These are phyloP conservation scores for Kitagawia praeruptora DNA, from an alignment of 129 eudicot genomes.

Conservation along the genomic window DNA sequence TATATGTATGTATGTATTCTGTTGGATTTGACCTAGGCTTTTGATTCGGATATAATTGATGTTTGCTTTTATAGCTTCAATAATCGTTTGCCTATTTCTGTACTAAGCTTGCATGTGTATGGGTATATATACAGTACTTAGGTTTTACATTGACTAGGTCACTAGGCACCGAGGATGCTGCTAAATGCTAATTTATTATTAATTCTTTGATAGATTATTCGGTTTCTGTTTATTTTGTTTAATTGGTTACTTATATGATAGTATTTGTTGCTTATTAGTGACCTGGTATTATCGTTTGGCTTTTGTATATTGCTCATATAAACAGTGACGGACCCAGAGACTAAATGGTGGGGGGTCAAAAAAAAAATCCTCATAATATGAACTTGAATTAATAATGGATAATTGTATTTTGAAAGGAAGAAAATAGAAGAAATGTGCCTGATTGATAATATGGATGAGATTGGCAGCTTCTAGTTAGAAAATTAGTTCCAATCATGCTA, in stretches of 20 bases:
- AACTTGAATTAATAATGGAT: too few relatives aligned
- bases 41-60: not conserved
- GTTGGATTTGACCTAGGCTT: not conserved
- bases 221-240: not conserved
- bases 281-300: not conserved
- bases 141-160: not conserved
- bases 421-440: too few relatives aligned
- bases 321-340: too few relatives aligned
- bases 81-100: not conserved
- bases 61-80: not conserved
- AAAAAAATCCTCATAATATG: too few relatives aligned
- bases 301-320: not conserved
- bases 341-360: too few relatives aligned
- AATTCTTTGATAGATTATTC: not conserved
- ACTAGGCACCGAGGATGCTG: not conserved
- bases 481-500: too few relatives aligned
- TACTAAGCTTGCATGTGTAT: not conserved
- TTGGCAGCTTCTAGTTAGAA: too few relatives aligned
- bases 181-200: not conserved
- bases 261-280: not conserved
- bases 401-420: too few relatives aligned
- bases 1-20: too few relatives aligned
- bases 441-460: too few relatives aligned
- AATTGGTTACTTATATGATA: too few relatives aligned
- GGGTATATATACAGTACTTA: not conserved